Evolutionary conservation across 179 eudicot genomes (phyloP).

Genomic region (Silene vulgaris): DNA sequence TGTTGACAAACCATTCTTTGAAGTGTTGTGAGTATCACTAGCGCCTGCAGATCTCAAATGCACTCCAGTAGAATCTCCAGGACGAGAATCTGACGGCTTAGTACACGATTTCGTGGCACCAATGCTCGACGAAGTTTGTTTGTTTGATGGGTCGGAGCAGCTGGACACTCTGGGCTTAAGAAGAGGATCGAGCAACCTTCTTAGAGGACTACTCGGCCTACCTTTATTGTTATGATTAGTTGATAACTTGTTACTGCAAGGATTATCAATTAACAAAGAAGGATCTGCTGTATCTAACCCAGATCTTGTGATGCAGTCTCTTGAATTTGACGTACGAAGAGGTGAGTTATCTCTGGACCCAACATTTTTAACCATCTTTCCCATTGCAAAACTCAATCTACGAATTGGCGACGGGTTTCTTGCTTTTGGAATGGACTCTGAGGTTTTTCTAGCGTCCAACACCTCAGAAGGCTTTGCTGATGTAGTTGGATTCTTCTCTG

Average conservation of each 20-base stretch:
- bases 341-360: constrained; percentile 45
- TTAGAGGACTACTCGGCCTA: constrained; percentile 63
- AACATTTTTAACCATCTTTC: constrained; percentile 42
- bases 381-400: constrained; percentile 47
- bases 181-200: constrained; percentile 75
- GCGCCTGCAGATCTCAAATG: constrained; percentile 29
- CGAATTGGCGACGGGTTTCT: constrained; percentile 63
- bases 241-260: constrained; percentile 29
- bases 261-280: constrained; percentile 26
- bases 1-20: constrained; percentile 29
- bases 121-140: constrained; percentile 26
- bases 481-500: constrained; percentile 32
- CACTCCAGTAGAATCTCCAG: constrained; percentile 28
- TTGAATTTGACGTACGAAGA: constrained; percentile 33
- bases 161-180: constrained; percentile 52
- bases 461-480: constrained; percentile 23
- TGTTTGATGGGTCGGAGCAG: constrained; percentile 35
- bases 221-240: constrained; percentile 38
- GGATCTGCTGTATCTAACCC: constrained; percentile 27
- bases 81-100: constrained; percentile 30
- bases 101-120: constrained; percentile 27
- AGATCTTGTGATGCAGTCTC: constrained; percentile 28
- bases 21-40: constrained; percentile 27
- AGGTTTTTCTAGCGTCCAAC: constrained; percentile 29
- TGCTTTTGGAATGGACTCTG: constrained; percentile 28